phyloP scores from a whole-genome alignment of 371 early-diverging fungal species.

The Mortierella sp. region DNA sequence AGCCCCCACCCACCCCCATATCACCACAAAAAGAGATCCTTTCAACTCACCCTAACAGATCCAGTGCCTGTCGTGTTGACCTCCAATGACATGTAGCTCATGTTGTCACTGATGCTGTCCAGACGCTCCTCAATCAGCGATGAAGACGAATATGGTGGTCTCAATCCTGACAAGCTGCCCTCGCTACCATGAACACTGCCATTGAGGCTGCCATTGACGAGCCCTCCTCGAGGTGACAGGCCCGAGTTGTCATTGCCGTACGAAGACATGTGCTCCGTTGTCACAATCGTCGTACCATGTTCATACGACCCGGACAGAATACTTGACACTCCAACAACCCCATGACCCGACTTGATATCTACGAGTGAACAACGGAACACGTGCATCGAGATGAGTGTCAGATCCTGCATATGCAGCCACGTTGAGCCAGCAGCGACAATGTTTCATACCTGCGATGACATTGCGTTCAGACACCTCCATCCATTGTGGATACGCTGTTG shows the following conservation, averaged over 20 bases:
- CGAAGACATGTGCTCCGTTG: no score
- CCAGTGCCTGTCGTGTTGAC: constrained; percentile 80
- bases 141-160: constrained; percentile 5
- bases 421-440: not conserved
- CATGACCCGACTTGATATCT: constrained; percentile 40
- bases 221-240: constrained; percentile 37
- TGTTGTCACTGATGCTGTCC: constrained; percentile 58
- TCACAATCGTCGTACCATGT: no score
- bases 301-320: no score
- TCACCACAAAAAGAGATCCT: no score
- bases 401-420: no score
- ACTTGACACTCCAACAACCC: constrained; percentile 14
- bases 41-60: constrained; percentile 60
- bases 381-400: no score
- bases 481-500: constrained; percentile 63
- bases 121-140: constrained; percentile 32
- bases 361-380: not conserved
- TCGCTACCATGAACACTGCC: not conserved
- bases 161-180: not conserved
- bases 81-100: constrained; percentile 70
- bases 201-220: constrained; percentile 20
- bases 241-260: no score
- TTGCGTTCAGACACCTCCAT: constrained; percentile 67
- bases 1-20: no score
- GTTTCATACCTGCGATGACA: constrained; percentile 58